Base-by-base conservation (phyloP, 2,329 filamentous ascomycete species). In the Alternaria gansuensis region DNA sequence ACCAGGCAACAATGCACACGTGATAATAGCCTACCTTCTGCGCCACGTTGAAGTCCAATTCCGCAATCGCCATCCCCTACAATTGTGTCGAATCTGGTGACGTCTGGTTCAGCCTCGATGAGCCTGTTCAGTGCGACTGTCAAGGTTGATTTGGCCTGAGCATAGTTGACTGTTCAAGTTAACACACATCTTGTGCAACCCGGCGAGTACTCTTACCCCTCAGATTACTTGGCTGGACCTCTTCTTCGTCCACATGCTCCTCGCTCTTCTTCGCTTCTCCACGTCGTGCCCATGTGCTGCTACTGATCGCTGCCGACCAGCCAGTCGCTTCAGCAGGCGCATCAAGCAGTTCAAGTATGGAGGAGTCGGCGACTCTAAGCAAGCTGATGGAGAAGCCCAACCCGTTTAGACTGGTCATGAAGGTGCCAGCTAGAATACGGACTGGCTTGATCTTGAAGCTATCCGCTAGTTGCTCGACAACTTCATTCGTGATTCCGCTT, bases 41-140 rank as follows among this genome's bases (percentile, higher is more conserved):
- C 92, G 48, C 93, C 93, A 62, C 92, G 88, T 81, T 92, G 92
- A 61, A 97, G 82, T 5, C 92, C 92, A 57, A 92, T 91, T 9
- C 93, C 93, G 71, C 93, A 97, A 78, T 97, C 93, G 45, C 93
- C 93, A 73, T 97, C 93, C 40, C 93, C 93, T 24, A 96, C 92
- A 11, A 95, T 87, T 0, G 92, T 96, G 72, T 91, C 89, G 71
- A 84, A 91, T 54, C 80, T 84, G 10, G 89, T 91, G 54, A 91
- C 81, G 40, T 88, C 83, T 8, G 87, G 83, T 70, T 91, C 89
- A 1, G 83, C 88, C 0, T 81, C 82, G 62, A 92, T 84, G 13
- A 93, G 80, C 34, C 81, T 82, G 48, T 89, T 79, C 14, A 92
- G 80, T 17, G 82, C 88, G 31, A 80, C 78, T 39, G 78, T 81